Evolutionary conservation across 768 basidiomycete species (phyloP), one percentile per base, ranked within the genome.

Genomic region (Symmetrospora coprosmae): DNA sequence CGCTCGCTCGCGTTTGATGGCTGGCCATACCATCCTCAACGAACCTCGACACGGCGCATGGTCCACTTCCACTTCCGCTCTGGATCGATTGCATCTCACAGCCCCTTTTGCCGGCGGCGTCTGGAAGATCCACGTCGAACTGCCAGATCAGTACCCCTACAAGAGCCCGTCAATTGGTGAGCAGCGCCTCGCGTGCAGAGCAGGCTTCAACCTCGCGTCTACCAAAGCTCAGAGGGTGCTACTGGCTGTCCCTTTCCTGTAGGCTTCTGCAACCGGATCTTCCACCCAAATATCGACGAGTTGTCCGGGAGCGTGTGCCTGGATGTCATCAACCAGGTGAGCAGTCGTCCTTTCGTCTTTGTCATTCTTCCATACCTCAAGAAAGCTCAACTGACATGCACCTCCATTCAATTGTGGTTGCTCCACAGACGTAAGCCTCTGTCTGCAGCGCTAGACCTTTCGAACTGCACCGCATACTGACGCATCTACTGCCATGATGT

Each of bases 81-180:
- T 27, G n/a, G n/a, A n/a, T n/a, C n/a, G n/a, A n/a, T n/a, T n/a
- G n/a, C n/a, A 16, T 25, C 27, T 39, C 27, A 9, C 53, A 96
- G 92, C 94, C 59, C 92, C 92, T 5, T 97, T 97, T 71, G 82
- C 86, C n/a, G 86, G 87, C 38, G 94, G 94, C 35, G 85, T 90
- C 55, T 99, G 94, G 94, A 94, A 92, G 80, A 91, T 99, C 63
- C 94, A 99, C 70, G 94, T 99, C 61, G 94, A 99, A 72, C 79
- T 99, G 21, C 94, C 92, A 23, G 89, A 96, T 65, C 89, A 94
- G 73, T 99, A 97, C 71, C 94, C 94, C 1, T 99, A 85, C 81
- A 97, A 97, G 74, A 92, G 88, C 28, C 94, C 94, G 4, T 90
- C 87, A 71, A 99, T 99, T 66, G 94, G 51, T 53, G 11, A 40